phyloP scores from a whole-genome alignment of 2,329 filamentous ascomycete genomes.

The Periconia macrospinosa region DNA sequence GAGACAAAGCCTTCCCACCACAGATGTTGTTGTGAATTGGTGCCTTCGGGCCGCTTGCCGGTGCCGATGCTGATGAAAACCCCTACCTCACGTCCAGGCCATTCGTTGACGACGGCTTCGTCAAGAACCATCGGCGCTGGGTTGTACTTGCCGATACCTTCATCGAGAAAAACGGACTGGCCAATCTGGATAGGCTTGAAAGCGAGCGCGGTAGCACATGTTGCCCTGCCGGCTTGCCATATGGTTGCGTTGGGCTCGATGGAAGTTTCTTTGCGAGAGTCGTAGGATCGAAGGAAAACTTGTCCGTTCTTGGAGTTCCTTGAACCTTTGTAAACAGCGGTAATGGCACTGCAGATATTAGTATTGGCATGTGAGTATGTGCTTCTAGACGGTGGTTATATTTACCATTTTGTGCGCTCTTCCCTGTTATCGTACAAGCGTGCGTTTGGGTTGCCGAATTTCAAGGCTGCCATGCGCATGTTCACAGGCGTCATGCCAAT shows the following conservation, averaged over 20 bases:
- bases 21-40: conserved; percentile 67
- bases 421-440: conserved; percentile 85
- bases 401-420: conserved; percentile 86
- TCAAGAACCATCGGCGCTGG: conserved; percentile 83
- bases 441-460: conserved; percentile 81
- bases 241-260: conserved; percentile 94
- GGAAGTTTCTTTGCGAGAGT: conserved; percentile 86
- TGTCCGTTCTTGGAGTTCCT: conserved; percentile 64
- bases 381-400: conserved; percentile 15
- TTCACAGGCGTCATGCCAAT: conserved; percentile 66
- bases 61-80: conserved; percentile 95
- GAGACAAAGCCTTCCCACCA: conserved; percentile 91
- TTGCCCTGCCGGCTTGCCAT: conserved; percentile 97
- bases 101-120: conserved; percentile 89
- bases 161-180: conserved; percentile 91
- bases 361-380: not conserved
- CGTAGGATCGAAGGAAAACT: conserved; percentile 85
- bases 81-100: conserved; percentile 89
- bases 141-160: conserved; percentile 90
- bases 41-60: conserved; percentile 76
- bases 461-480: conserved; percentile 51
- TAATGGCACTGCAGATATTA: conserved; percentile 69
- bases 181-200: conserved; percentile 97
- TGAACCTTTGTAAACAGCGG: conserved; percentile 86
- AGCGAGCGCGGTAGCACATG: conserved; percentile 83